Evolutionary conservation across 2,329 filamentous ascomycete genomes (phyloP).

Genomic region (Penicillium polonicum): DNA sequence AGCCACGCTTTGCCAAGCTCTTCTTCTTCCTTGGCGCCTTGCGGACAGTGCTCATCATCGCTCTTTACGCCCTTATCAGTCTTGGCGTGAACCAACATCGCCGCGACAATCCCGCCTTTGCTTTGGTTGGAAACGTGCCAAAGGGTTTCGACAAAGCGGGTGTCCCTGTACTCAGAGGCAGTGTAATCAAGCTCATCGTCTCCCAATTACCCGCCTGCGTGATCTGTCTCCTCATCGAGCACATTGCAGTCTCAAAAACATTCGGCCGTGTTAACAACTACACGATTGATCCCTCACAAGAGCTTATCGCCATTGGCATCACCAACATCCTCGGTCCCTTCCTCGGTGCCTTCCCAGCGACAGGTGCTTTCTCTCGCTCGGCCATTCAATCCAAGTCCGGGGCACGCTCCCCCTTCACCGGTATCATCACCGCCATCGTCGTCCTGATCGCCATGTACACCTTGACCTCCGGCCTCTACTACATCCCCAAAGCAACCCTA

Average conservation of each 20-base stretch:
- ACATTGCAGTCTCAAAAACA: conserved; percentile 92
- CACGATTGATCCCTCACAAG: conserved; percentile 86
- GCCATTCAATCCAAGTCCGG: conserved; percentile 94
- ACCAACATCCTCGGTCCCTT: conserved; percentile 86
- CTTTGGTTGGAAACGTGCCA: conserved; percentile 71
- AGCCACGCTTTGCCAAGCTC: conserved; percentile 65
- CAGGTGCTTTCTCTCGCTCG: conserved; percentile 88
- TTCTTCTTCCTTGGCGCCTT: conserved; percentile 86
- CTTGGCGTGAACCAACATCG: conserved; percentile 73
- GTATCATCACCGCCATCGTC: conserved; percentile 77
- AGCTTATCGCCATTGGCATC: conserved; percentile 86
- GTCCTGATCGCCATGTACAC: conserved; percentile 86
- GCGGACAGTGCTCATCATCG: conserved; percentile 80
- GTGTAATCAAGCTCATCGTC: conserved; percentile 66
- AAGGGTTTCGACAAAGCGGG: conserved; percentile 77
- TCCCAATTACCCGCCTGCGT: conserved; percentile 74
- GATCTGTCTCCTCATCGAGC: conserved; percentile 87
- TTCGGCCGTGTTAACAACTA: conserved; percentile 94
- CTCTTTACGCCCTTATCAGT: conserved; percentile 87
- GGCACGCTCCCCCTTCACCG: conserved; percentile 82
- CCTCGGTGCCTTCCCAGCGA: conserved; percentile 82
- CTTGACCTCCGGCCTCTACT: conserved; percentile 81
- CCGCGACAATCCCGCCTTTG: conserved; percentile 63
- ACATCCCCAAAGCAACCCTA: conserved; percentile 76
- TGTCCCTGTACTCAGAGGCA: conserved; percentile 63